Evolutionary conservation across 2,329 filamentous ascomycete genomes (phyloP).

Genomic region (Neocatenulostroma microsporum): DNA sequence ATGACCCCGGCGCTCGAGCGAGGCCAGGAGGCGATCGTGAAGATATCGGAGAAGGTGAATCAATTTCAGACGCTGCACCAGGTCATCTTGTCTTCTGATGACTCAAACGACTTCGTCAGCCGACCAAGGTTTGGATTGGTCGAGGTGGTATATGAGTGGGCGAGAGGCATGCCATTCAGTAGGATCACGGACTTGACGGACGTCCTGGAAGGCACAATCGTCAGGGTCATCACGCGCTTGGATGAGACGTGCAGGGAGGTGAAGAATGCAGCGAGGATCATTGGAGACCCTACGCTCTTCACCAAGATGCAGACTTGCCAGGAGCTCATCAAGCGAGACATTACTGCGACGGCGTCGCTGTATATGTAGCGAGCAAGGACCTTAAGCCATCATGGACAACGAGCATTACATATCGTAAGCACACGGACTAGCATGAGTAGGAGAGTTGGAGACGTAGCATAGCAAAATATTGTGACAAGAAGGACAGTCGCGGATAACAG

Average conservation of each 20-base stretch:
- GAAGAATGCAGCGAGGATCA: constrained; percentile 90
- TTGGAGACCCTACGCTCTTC: constrained; percentile 87
- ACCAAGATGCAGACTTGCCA: constrained; percentile 96
- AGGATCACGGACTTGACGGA: constrained; percentile 94
- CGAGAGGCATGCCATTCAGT: constrained; percentile 94
- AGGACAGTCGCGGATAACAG: too few relatives aligned
- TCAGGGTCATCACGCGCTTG: constrained; percentile 82
- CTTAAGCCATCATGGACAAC: too few relatives aligned
- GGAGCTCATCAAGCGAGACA: constrained; percentile 95
- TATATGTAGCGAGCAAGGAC: too few relatives aligned
- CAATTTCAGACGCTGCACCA: constrained; percentile 81
- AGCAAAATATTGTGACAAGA: too few relatives aligned
- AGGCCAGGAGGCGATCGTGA: constrained; percentile 77
- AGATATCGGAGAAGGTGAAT: constrained; percentile 88
- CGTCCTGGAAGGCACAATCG: constrained; percentile 94
- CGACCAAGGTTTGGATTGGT: constrained; percentile 85
- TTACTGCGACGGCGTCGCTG: constrained; percentile 78
- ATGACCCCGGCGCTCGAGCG: constrained; percentile 74
- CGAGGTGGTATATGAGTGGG: constrained; percentile 99
- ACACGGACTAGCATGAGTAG: too few relatives aligned
- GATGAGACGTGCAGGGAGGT: constrained; percentile 97
- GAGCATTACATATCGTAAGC: too few relatives aligned
- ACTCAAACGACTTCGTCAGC: constrained; percentile 85
- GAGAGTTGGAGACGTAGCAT: too few relatives aligned
- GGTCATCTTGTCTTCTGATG: constrained; percentile 82